These are phyloP conservation scores for Arctostaphylos glauca DNA, from an alignment of 148 eudicot species.

Conservation along the genomic window DNA sequence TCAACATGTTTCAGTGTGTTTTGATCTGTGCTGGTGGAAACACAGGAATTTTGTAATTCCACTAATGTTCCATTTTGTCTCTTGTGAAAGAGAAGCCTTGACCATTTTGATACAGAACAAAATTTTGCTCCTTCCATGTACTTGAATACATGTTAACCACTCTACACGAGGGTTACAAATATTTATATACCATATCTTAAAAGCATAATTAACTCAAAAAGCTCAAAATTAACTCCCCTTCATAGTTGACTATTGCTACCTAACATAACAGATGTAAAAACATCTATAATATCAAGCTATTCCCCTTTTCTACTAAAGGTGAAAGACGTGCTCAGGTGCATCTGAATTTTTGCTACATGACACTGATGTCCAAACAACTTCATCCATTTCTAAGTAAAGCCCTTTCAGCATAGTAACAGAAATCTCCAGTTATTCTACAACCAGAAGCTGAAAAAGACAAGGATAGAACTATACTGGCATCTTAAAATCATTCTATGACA, in stretches of 20 bases:
- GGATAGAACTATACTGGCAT: background rate
- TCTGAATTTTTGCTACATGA: background rate
- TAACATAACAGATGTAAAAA: background rate
- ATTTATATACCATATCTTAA: background rate
- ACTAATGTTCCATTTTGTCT: background rate
- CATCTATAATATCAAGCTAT: background rate
- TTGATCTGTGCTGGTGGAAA: background rate
- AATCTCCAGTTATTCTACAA: background rate
- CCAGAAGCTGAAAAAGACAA: background rate
- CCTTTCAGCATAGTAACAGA: background rate
- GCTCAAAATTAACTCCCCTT: background rate
- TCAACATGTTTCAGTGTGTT: background rate
- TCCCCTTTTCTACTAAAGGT: background rate
- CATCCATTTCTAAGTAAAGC: background rate
- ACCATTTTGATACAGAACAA: background rate
- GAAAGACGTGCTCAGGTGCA: background rate
- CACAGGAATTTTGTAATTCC: background rate
- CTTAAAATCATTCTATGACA: background rate
- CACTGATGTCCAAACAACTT: slow-evolving; percentile 12
- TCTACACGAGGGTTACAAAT: background rate
- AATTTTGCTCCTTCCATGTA: background rate
- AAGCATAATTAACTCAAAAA: background rate
- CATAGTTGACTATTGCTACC: background rate
- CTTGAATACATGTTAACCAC: background rate
- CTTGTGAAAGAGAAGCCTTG: background rate